Evolutionary conservation across 2,329 filamentous ascomycete species (phyloP), one percentile per base, ranked within the genome.

Genomic region (Helminthosporium solani): DNA sequence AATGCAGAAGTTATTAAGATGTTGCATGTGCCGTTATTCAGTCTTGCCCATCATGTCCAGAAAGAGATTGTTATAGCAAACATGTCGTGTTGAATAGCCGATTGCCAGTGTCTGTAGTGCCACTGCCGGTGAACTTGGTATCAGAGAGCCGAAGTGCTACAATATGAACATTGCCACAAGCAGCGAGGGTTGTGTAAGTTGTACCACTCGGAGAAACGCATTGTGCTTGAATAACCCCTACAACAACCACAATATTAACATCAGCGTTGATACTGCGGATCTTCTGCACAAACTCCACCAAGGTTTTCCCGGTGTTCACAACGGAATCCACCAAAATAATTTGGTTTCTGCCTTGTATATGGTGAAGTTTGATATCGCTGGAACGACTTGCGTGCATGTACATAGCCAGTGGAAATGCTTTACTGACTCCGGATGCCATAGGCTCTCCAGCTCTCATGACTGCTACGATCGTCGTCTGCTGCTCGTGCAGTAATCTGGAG

Each of bases 371-470:
- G 33, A 85, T 51, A 30, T 83, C 75, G 0, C 58, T 44, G 0
- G 74, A 63, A 2, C 53, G 2, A 1, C 60, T 61, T 2, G 72
- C 74, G 49, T 82, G 80, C 1, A 81, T 34, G 44, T 83, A 81
- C 61, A 70, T 74, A 4, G 80, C 78, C 0, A 47, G 44, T 0
- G 77, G 77, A 8, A 85, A 77, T 0, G 68, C 76, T 0, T 80
- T 72, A 53, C 63, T 78, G 39, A 86, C 70, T 0, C 82, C 81
- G 2, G 76, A 60, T 0, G 82, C 82, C 77, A 86, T 81, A 1
- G 81, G 73, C 52, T 84, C 80, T 7, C 81, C 82, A 3, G 77
- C 80, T 7, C 81, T 40, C 81, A 85, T 85, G 12, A 85, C 48
- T 0, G 81, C 72, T 1, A 84, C 67, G 42, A 86, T 83, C 1